Conservation (phyloP, 129 eudicot species). For the Gnaphalium uliginosum region DNA sequence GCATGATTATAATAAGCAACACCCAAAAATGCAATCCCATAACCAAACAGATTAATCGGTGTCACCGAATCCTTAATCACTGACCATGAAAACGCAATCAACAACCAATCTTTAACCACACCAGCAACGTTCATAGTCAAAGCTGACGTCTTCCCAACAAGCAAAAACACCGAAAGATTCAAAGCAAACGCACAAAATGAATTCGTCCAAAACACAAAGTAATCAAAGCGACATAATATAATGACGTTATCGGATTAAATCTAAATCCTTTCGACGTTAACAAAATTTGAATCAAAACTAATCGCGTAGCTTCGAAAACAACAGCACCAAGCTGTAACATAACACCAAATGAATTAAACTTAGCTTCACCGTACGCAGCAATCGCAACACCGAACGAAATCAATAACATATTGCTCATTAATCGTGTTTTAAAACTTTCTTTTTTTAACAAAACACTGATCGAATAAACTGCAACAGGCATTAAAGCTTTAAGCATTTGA, state of each 20-base stretch:
- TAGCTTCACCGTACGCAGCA: constrained; percentile 80
- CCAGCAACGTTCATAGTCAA: constrained; percentile 93
- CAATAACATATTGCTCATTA: constrained; percentile 56
- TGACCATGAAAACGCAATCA: constrained; percentile 82
- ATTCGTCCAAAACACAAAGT: constrained; percentile 56
- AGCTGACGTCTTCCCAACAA: constrained; percentile 88
- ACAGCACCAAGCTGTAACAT: constrained; percentile 62
- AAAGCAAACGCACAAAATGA: constrained; percentile 66
- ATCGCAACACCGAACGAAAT: constrained; percentile 71
- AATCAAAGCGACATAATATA: constrained; percentile 72
- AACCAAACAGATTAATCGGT: constrained; percentile 60
- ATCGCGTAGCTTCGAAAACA: constrained; percentile 61
- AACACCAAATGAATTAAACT: constrained; percentile 51
- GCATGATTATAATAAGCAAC: constrained; percentile 60
- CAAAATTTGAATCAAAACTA: constrained; percentile 65
- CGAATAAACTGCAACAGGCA: constrained; percentile 70
- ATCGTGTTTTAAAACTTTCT: constrained; percentile 41
- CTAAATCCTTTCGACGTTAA: constrained; percentile 54
- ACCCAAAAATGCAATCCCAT: constrained; percentile 68
- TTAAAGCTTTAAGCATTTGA: constrained; percentile 70
- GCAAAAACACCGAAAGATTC: constrained; percentile 76
- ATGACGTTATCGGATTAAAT: constrained; percentile 64
- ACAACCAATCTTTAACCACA: constrained; percentile 81
- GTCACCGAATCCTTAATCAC: constrained; percentile 82
- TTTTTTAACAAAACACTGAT: constrained; percentile 47